These are phyloP conservation scores for Solioccasus polychromus DNA, from an alignment of 768 basidiomycete species.

Conservation along the genomic window DNA sequence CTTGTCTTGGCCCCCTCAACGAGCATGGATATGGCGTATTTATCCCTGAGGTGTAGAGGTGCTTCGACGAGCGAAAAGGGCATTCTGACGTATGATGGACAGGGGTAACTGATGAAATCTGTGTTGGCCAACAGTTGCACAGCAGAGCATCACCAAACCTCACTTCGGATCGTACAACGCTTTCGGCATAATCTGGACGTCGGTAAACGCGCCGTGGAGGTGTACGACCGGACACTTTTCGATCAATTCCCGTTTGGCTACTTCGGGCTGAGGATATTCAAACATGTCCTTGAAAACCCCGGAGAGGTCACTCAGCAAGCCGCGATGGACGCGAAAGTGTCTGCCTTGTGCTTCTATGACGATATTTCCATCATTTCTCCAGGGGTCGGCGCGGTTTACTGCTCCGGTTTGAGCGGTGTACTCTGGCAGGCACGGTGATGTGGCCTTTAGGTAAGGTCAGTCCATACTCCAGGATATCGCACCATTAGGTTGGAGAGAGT, in stretches of 20 bases:
- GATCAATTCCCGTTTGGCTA: constrained; percentile 3
- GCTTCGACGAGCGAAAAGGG: not conserved
- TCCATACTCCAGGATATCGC: too few species aligned
- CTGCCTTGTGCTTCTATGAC: constrained; percentile 21
- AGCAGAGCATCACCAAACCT: too few species aligned
- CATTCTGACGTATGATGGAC: too few species aligned
- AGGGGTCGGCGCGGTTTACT: not conserved
- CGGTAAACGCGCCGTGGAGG: constrained; percentile 10
- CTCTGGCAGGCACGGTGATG: too few species aligned
- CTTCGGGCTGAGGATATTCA: not conserved
- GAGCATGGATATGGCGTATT: constrained; percentile 14
- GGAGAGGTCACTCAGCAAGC: constrained; percentile 24
- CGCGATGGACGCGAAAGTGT: constrained; percentile 32
- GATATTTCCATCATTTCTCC: constrained; percentile 26
- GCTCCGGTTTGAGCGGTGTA: not conserved
- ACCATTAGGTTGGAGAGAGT: too few species aligned
- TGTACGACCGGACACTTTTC: constrained; percentile 19
- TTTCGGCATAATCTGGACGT: constrained; percentile 14
- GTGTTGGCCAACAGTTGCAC: too few species aligned
- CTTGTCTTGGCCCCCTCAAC: constrained; percentile 6
- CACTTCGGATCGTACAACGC: constrained; percentile 18
- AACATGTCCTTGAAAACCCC: constrained; percentile 32
- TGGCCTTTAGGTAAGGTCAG: too few species aligned
- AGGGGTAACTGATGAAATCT: too few species aligned
- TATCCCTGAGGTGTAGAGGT: constrained; percentile 17